Evolutionary conservation across 2,329 filamentous ascomycete species (phyloP).

Genomic region (Pseudocercospora eumusae): DNA sequence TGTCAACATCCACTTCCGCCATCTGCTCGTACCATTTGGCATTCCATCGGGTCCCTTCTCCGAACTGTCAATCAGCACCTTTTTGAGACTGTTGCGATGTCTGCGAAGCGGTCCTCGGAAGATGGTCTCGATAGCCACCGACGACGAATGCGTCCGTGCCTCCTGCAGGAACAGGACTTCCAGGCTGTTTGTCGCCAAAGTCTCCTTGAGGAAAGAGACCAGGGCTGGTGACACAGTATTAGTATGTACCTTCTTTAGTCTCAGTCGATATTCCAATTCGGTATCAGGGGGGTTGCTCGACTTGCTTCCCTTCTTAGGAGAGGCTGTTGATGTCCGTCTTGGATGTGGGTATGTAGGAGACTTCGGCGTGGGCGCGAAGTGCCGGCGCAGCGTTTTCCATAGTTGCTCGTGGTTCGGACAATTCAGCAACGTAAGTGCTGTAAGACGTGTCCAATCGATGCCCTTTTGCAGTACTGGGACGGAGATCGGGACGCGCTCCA

Average conservation of each 20-base stretch:
- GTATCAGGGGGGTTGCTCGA: conserved; percentile 19
- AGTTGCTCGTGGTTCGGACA: conserved; percentile 72
- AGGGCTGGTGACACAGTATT: conserved; percentile 69
- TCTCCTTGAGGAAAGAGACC: conserved; percentile 74
- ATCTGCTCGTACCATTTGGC: conserved; percentile 49
- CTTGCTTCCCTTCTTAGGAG: conserved; percentile 34
- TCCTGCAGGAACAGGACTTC: conserved; percentile 79
- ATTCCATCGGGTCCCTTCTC: conserved; percentile 52
- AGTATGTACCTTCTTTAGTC: conserved; percentile 72
- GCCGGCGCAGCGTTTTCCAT: conserved; percentile 70
- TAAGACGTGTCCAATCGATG: conserved; percentile 73
- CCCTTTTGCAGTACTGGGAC: conserved; percentile 68
- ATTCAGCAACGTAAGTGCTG: conserved; percentile 70
- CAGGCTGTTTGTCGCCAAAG: conserved; percentile 75
- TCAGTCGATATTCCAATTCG: conserved; percentile 58
- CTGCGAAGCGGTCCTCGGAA: conserved; percentile 69
- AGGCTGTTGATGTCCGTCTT: conserved; percentile 35
- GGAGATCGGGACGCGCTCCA: conserved; percentile 74
- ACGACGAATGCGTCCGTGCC: conserved; percentile 54
- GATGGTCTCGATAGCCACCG: conserved; percentile 68
- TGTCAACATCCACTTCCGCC: conserved; percentile 70
- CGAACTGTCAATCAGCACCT: conserved; percentile 72
- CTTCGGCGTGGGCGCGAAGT: conserved; percentile 43
- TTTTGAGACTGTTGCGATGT: conserved; percentile 70
- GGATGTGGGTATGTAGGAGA: conserved; percentile 43